Evolutionary conservation across 164 flowering plant genomes (phyloP), one percentile per base, ranked within the genome.

Genomic region (Sextonia rubra): DNA sequence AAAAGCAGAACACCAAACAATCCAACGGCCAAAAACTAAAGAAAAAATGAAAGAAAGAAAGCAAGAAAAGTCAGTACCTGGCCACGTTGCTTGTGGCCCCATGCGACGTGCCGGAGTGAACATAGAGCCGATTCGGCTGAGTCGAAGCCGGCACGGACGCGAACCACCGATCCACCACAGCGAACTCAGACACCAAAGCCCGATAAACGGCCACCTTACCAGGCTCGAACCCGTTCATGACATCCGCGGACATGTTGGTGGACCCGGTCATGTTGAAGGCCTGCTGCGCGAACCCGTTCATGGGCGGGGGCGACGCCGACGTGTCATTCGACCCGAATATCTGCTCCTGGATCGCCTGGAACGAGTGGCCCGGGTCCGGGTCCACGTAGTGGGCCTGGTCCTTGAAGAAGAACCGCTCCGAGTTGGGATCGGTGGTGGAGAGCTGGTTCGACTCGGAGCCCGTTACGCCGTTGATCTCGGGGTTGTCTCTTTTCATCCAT

Each of bases 291-390:
- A 91, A 91, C 12, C 97, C 93, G 62, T 82, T 85, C 97, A 91
- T 91, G 26, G 86, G 86, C 0, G 93, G 84, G 3, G 83, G 87
- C 7, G 74, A 63, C 5, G 82, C 72, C 6, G 86, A 77, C 44
- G 84, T 73, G 69, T 76, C 69, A 12, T 76, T 65, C 25, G 89
- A 85, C 3, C 93, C 96, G 80, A 89, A 91, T 15, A 91, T 82
- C 75, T 91, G 93, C 69, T 84, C 89, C 1, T 85, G 77, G 48
- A 91, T 91, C 44, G 97, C 93, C 60, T 88, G 91, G 80, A 89
- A 89, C 1, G 93, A 88, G 86, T 91, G 96, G 17, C 90, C 91
- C 1, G 97, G 97, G 55, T 91, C 97, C 7, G 93, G 90, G 79
- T 89, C 93, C 26, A 89, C 88, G 82, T 73, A 87, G 24, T 80